Evolutionary conservation across 2,329 filamentous ascomycete genomes (phyloP), one percentile per base, ranked within the genome.

Genomic region (Colletotrichum ledebouriae): DNA sequence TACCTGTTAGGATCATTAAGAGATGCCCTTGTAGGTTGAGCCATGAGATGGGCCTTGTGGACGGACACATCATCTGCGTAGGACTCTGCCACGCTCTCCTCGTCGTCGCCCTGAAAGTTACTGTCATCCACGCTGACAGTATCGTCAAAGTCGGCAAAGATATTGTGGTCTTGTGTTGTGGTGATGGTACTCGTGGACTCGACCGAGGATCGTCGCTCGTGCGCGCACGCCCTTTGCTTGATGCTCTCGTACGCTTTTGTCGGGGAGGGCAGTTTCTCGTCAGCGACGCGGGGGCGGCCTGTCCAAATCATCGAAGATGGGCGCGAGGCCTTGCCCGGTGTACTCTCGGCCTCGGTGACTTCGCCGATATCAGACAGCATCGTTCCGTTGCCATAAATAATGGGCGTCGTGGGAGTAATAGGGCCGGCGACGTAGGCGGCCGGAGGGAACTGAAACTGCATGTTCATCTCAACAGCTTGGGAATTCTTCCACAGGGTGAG

Each of bases 311-410:
- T 33, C n/a, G 67, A 66, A 37, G 53, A 59, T 12, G 65, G 65
- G 9, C 82, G 78, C 9, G 80, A 78, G 5, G 78, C 76, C 46
- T 73, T 80, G 39, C 85, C 85, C 6, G 78, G 78, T 6, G 81
- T 84, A 69, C 83, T 85, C 72, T 86, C 84, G n/a, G 80, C 83
- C 76, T 86, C 83, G 50, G 84, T 86, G 42, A 87, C 84, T 77
- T 87, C 83, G 17, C 85, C 83, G 77, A 90, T 91, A 75, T 91
- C 89, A 5, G 88, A 90, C 50, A 91, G 77, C 88, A 90, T 90
- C 49, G 89, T 91, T 50, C 89, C 89, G 72, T 91, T 90, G 59
- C 89, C 89, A 72, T 91, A 91, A 70, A 90, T 90, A 69, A 91
- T 90, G 7, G 89, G 89, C 0, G 89, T 91, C 1, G 83, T 84